These are phyloP conservation scores for Avena sativa DNA, from an alignment of 176 grass and related monocot genomes.

Conservation along the genomic window DNA sequence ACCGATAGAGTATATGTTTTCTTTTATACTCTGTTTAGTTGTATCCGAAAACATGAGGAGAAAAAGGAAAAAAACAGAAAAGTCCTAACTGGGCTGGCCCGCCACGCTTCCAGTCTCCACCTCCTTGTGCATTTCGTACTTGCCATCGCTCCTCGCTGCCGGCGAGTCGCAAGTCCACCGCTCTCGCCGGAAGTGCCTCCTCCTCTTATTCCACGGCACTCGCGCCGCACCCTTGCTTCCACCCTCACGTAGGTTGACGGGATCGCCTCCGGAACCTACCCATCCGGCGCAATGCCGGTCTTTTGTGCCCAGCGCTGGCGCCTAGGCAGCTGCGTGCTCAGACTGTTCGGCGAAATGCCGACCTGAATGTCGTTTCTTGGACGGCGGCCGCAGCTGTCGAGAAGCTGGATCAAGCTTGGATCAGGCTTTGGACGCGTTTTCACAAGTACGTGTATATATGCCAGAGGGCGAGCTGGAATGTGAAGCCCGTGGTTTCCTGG, in stretches of 20 bases:
- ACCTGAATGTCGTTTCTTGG: background rate
- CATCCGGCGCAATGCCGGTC: background rate
- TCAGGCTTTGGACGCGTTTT: constrained; percentile 2
- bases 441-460: background rate
- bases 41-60: too few species aligned
- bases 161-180: background rate
- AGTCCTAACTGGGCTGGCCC: too few species aligned
- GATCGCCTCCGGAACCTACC: background rate
- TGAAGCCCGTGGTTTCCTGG: background rate
- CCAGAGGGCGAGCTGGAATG: background rate
- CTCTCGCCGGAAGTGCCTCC: background rate
- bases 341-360: constrained; percentile 40
- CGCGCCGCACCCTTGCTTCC: background rate
- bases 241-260: background rate
- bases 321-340: background rate
- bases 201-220: background rate
- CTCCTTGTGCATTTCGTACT: too few species aligned
- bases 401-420: background rate
- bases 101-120: too few species aligned
- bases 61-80: too few species aligned
- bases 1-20: too few species aligned
- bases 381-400: background rate
- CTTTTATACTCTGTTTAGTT: too few species aligned
- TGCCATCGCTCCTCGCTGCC: background rate
- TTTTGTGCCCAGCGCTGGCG: background rate